Base-by-base conservation (phyloP, 2,329 filamentous ascomycete genomes). In the Microdochium nivale region DNA sequence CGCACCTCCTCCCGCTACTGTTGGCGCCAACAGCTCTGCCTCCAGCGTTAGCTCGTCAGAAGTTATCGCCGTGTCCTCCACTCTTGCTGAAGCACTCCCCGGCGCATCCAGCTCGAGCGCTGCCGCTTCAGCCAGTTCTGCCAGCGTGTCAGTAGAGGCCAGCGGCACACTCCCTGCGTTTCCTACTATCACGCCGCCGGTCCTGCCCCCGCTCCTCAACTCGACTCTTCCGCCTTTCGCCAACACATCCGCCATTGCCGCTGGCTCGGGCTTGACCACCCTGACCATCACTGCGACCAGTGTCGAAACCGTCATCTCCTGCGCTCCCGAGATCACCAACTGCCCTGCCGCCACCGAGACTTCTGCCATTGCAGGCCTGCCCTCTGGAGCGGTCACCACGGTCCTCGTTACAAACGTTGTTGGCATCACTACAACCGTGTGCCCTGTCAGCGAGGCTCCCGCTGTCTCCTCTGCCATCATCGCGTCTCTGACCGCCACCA, bases 381-480 rank as follows among this genome's bases (percentile, higher is more conserved):
- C 56, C 4, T 37, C 53, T 30, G 58, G 53, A 37, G 60, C 58
- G 16, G 56, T 59, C 33, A 60, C 58, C 11, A 64, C 61, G n/a
- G 54, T 63, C 8, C 43, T 62, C 2, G 49, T 61, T 35, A 65
- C 63, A 10, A 58, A 49, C 14, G 59, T 62, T 23, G 51, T 65
- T 47, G 62, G 56, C 32, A 23, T 64, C 14, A 65, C 62, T 10
- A 65, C 63, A 10, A 64, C 60, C 2, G 58, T 63, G 23, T 64
- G 63, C 52, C 60, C 62, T 21, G 58, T 64, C 32, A 58, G 59
- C 13, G 60, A 59, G 8, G 62, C 55, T 3, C 32, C 55, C 3
- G 52, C 56, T 2, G 56, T 64, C 21, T 60, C 61, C 32, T 62
- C 61, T 3, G 61, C 60, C 21, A 54, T 56, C 13, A 47, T 54